phyloP scores from a whole-genome alignment of 2,329 filamentous ascomycete species.

The Fusarium acutatum region DNA sequence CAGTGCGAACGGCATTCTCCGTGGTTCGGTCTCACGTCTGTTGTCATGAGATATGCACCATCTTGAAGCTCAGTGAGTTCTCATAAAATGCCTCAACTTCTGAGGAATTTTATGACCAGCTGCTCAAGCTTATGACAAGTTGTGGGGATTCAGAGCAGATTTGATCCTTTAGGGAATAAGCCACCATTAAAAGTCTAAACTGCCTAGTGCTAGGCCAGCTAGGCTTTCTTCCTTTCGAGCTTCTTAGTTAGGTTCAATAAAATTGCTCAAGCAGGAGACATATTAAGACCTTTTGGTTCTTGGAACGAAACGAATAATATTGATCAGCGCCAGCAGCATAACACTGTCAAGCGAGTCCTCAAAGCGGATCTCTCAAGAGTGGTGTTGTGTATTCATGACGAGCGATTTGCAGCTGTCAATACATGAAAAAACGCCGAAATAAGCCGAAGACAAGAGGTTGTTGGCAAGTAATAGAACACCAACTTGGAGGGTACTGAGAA shows the following conservation, averaged over 20 bases:
- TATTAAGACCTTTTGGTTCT: no score
- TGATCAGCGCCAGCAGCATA: background rate
- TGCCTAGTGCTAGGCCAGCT: background rate
- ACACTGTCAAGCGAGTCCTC: background rate
- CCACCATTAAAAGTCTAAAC: background rate
- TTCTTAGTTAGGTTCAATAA: no score
- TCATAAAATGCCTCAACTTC: background rate
- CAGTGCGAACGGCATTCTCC: background rate
- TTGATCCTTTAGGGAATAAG: background rate
- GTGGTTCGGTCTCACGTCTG: background rate
- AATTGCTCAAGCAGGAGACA: background rate
- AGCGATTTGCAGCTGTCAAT: background rate
- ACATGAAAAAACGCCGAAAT: no score
- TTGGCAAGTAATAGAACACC: background rate
- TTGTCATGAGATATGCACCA: no score
- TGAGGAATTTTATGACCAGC: no score
- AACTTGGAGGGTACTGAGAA: background rate
- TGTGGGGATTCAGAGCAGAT: background rate
- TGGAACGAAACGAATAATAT: background rate
- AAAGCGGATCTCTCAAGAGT: background rate
- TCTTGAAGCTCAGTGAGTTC: no score
- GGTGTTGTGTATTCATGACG: background rate
- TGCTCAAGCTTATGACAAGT: fast-evolving
- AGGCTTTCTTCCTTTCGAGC: no score
- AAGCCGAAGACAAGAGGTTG: fast-evolving